Percentiles rank a stretch among this genome's conserved stretches.
These are phyloP conservation scores for Neonectria faginata DNA, from an alignment of 2,329 filamentous ascomycete genomes.

Conservation along the genomic window DNA sequence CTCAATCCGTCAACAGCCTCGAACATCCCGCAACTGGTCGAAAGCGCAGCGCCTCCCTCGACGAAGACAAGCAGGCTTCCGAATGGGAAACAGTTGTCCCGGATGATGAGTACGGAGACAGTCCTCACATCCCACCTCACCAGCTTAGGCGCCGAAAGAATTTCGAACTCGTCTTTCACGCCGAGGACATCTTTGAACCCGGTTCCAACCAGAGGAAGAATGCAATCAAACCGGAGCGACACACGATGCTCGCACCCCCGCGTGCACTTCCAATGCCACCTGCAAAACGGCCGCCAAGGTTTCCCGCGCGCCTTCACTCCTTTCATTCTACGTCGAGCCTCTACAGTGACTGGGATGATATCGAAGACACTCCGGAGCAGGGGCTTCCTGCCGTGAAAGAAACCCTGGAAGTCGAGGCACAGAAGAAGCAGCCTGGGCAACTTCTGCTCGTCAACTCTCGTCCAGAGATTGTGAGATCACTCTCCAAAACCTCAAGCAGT, in stretches of 20 bases:
- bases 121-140: slow-evolving; percentile 21
- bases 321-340: slow-evolving; percentile 47
- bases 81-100: slow-evolving; percentile 49
- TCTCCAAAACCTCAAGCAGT: slow-evolving; percentile 50
- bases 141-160: slow-evolving; percentile 32
- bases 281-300: slow-evolving; percentile 23
- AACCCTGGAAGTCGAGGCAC: slow-evolving; percentile 7
- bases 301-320: slow-evolving; percentile 37
- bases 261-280: slow-evolving; percentile 27
- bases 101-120: slow-evolving; percentile 41
- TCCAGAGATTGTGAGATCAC: slow-evolving; percentile 31
- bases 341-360: slow-evolving; percentile 40
- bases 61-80: slow-evolving; percentile 40
- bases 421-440: neutral
- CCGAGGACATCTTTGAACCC: slow-evolving; percentile 20
- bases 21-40: neutral
- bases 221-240: slow-evolving; percentile 19
- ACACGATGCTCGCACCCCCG: slow-evolving; percentile 18
- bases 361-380: slow-evolving; percentile 17
- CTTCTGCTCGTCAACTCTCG: slow-evolving; percentile 3
- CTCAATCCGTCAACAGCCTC: slow-evolving; percentile 7
- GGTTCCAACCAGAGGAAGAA: slow-evolving; percentile 10
- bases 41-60: slow-evolving; percentile 13
- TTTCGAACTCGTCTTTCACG: slow-evolving; percentile 28
- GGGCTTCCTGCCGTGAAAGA: slow-evolving; percentile 13